Conservation (phyloP, 164 flowering plant species). For the Amborella trichopoda region DNA sequence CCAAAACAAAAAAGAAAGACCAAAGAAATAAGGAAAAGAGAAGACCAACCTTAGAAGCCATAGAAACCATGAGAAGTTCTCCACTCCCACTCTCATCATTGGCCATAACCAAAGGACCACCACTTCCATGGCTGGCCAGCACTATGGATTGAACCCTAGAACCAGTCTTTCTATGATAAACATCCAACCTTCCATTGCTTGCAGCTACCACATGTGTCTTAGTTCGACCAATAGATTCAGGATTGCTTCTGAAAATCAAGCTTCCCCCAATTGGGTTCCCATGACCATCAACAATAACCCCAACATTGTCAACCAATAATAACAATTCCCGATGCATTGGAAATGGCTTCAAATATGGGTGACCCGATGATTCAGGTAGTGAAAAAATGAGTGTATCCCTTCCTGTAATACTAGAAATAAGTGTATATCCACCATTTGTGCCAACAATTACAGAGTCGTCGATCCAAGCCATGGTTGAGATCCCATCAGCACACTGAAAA, state of each 20-base stretch:
- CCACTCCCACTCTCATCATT: constrained; percentile 42
- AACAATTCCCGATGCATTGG: constrained; percentile 46
- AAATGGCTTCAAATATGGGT: constrained; percentile 48
- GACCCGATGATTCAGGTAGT: constrained; percentile 51
- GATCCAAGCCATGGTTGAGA: constrained; percentile 65
- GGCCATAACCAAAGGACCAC: constrained; percentile 39
- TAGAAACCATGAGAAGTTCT: constrained; percentile 45
- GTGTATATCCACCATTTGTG: constrained; percentile 46
- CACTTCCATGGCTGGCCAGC: constrained; percentile 34
- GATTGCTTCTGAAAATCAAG: constrained; percentile 49
- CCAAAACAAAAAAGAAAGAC: too few relatives aligned
- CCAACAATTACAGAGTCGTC: constrained; percentile 76
- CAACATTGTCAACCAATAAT: constrained; percentile 87
- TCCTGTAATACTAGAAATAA: constrained; percentile 54
- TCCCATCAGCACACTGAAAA: constrained; percentile 46
- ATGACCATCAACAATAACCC: constrained; percentile 45
- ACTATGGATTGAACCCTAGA: constrained; percentile 38
- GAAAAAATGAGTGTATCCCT: constrained; percentile 46
- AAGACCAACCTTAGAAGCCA: constrained; percentile 70
- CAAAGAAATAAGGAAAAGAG: too few relatives aligned
- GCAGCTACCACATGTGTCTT: constrained; percentile 41
- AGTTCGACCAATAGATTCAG: constrained; percentile 57
- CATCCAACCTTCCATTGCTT: constrained; percentile 55
- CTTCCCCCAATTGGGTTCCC: constrained; percentile 95
- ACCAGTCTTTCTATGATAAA: constrained; percentile 68